These are phyloP conservation scores for Gossypium australe DNA, from an alignment of 345 rosid species.

Conservation along the genomic window DNA sequence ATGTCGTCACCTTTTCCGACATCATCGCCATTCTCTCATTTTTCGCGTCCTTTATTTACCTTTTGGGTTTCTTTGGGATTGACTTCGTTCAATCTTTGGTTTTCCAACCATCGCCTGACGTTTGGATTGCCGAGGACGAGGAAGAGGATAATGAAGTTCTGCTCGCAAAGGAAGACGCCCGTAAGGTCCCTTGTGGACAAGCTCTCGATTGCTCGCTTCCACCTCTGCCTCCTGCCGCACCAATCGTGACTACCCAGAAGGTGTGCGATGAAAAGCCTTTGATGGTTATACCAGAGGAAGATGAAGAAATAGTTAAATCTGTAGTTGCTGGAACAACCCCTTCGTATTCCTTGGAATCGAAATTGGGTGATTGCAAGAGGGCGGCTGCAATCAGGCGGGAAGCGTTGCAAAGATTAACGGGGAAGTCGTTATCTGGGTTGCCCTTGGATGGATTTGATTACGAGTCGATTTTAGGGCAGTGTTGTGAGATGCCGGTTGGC, in stretches of 20 bases:
- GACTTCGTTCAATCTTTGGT: slow-evolving; percentile 58
- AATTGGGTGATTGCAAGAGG: slow-evolving; percentile 56
- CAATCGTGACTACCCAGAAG: not conserved
- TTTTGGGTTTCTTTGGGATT: slow-evolving; percentile 61
- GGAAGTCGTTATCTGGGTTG: slow-evolving; percentile 48
- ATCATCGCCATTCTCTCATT: slow-evolving; percentile 49
- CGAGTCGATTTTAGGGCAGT: slow-evolving; percentile 63
- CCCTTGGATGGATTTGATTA: slow-evolving; percentile 69
- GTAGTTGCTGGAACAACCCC: slow-evolving; percentile 46
- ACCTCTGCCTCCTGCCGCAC: not conserved
- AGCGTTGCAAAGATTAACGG: slow-evolving; percentile 49
- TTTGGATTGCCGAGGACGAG: slow-evolving; percentile 40
- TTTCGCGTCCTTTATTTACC: slow-evolving; percentile 49
- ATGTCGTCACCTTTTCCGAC: slow-evolving; percentile 46
- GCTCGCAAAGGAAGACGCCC: slow-evolving; percentile 31
- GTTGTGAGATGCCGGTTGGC: slow-evolving; percentile 78
- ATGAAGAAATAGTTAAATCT: slow-evolving; percentile 46
- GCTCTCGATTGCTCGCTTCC: slow-evolving; percentile 38
- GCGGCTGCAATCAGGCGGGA: slow-evolving; percentile 56
- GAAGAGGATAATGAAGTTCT: slow-evolving; percentile 31
- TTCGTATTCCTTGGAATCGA: slow-evolving; percentile 53
- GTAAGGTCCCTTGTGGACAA: slow-evolving; percentile 43
- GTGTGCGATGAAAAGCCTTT: slow-evolving; percentile 15
- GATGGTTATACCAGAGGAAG: slow-evolving; percentile 30
- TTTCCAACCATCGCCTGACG: slow-evolving; percentile 43